Conservation (phyloP, 352 stramenopile genomes). For the Pythium biforme region DNA sequence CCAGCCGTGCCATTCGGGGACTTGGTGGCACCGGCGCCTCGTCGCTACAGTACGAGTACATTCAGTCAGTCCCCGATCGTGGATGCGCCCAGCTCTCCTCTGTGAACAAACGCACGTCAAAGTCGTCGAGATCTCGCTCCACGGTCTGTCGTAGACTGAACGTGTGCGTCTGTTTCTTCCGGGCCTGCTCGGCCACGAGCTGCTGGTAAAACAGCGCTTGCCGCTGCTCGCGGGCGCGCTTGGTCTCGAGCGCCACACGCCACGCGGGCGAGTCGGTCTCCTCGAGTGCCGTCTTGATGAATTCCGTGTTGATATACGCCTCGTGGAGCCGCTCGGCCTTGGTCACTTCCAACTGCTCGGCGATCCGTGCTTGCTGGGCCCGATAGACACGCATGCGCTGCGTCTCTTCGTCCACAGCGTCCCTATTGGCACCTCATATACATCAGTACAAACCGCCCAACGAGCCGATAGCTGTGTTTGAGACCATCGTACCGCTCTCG, state of each 20-base stretch:
- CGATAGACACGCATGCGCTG: conserved; percentile 32
- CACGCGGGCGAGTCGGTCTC: conserved; percentile 70
- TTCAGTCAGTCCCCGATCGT: neutral
- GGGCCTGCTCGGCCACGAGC: conserved; percentile 39
- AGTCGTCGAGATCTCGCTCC: conserved; percentile 49
- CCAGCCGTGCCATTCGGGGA: conserved; percentile 1
- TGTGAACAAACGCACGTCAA: conserved; percentile 37
- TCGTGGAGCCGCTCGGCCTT: conserved; percentile 71
- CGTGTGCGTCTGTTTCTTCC: conserved; percentile 41
- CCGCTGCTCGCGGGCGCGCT: conserved; percentile 54
- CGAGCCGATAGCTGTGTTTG: too few relatives aligned
- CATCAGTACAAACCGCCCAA: neutral
- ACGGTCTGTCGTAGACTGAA: conserved; percentile 59
- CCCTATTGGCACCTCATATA: conserved; percentile 30
- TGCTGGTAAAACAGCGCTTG: conserved; percentile 58
- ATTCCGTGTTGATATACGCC: conserved; percentile 67
- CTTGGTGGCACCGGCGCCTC: neutral
- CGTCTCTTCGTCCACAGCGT: conserved; percentile 37
- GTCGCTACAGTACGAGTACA: neutral
- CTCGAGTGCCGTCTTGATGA: conserved; percentile 68
- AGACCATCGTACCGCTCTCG: conserved; percentile 62
- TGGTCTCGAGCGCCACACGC: conserved; percentile 57
- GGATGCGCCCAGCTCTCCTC: neutral
- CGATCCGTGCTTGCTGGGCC: conserved; percentile 31
- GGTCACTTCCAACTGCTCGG: conserved; percentile 45